phyloP scores from a whole-genome alignment of 2,329 filamentous ascomycete genomes.

The Alternaria novae-zelandiae region DNA sequence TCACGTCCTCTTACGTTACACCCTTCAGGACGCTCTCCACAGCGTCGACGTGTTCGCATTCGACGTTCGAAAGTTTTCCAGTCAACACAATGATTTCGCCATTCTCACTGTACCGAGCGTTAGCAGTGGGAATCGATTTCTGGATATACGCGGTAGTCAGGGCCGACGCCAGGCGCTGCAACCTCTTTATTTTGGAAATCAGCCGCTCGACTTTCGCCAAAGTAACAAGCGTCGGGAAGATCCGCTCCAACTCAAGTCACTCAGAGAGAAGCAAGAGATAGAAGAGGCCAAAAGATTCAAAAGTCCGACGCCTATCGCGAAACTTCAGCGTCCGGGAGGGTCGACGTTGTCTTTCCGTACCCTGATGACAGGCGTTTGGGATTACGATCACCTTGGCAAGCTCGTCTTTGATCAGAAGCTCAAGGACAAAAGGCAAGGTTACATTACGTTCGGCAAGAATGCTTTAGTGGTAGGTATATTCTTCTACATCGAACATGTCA shows the following conservation, averaged over 20 bases:
- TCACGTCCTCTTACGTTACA: slow-evolving; percentile 50
- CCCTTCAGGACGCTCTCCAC: slow-evolving; percentile 49
- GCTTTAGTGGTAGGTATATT: slow-evolving; percentile 32
- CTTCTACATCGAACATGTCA: neutral
- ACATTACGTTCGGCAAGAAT: slow-evolving; percentile 44
- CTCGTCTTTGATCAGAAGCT: slow-evolving; percentile 53
- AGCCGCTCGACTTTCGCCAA: slow-evolving; percentile 16
- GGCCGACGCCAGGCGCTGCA: slow-evolving; percentile 11
- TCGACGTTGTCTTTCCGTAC: slow-evolving; percentile 36
- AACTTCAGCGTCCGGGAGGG: slow-evolving; percentile 15
- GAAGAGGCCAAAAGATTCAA: slow-evolving; percentile 27
- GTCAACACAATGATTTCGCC: slow-evolving; percentile 36
- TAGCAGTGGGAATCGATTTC: slow-evolving; percentile 52
- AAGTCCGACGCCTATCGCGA: slow-evolving; percentile 2
- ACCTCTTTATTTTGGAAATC: slow-evolving; percentile 13
- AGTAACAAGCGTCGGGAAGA: slow-evolving; percentile 32
- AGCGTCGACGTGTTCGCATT: slow-evolving; percentile 51
- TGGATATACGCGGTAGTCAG: slow-evolving; percentile 42
- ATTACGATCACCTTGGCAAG: slow-evolving; percentile 38
- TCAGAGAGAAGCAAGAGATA: slow-evolving; percentile 33
- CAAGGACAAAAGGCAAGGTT: slow-evolving; percentile 50
- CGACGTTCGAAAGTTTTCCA: slow-evolving; percentile 52
- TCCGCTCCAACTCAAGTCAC: slow-evolving; percentile 27
- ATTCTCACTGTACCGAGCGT: slow-evolving; percentile 55
- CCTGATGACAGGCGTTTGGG: slow-evolving; percentile 51